Base-by-base conservation (phyloP, 2,329 filamentous ascomycete species). In the Didymella pinodella region DNA sequence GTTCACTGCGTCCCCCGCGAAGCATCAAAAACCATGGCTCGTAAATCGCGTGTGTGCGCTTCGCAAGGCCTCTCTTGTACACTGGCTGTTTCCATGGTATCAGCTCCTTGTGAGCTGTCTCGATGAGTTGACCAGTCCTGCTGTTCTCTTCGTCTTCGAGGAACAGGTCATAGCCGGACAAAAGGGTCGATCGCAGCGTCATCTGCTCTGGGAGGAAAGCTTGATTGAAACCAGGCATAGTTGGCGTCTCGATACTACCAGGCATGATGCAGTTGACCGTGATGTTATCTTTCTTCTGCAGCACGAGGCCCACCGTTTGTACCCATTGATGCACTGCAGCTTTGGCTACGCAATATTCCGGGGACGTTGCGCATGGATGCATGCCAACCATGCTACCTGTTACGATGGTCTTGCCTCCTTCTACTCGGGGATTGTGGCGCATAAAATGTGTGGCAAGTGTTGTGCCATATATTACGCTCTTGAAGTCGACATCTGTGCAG, bases 381-480 rank as follows among this genome's bases (percentile, higher is more conserved):
- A 84, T 61, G 1, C 73, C 79, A 2, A 79, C 77, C 56, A 80
- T 77, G 57, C 78, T 82, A 2, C 76, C 75, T 0, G 81, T 83
- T 0, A 77, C 75, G 11, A 83, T 70, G 51, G 84, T 81, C 54
- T 73, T 77, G 0, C 81, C 82, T 2, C 79, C 80, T 0, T 77
- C 76, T 0, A 66, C 68, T 2, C 70, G 64, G 2, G 62, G 47
- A 55, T 84, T 85, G 57, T 83, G 75, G 10, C 82, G 76, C 83
- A 85, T 85, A 66, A 83, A 85, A 63, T 85, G 82, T 1, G 77
- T 80, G 0, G 83, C 81, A 8, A 85, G 72, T 54, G 79, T 77
- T 1, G 78, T 80, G 4, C 82, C 81, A 57, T 83, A 84, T 0
- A 85, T 65, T 1, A 83, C 74, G 3, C 80, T 81, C 66, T 84